These are phyloP conservation scores for Psilocybe cyanescens DNA, from an alignment of 768 basidiomycete species.

Conservation along the genomic window DNA sequence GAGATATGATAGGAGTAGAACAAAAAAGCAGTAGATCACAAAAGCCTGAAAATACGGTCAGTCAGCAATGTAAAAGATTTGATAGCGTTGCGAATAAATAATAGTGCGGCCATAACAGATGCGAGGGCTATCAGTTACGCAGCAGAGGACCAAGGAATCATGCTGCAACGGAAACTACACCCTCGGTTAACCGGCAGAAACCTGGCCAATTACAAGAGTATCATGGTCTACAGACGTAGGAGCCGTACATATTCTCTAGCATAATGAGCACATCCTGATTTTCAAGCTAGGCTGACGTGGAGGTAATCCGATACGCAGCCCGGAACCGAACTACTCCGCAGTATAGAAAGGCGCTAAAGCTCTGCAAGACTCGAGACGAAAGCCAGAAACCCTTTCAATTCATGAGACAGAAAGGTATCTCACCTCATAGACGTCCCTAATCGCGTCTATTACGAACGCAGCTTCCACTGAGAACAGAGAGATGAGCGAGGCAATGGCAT, in stretches of 20 bases:
- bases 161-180: too few species aligned
- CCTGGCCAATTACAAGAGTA: too few species aligned
- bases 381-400: neutral
- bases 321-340: too few species aligned
- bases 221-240: too few species aligned
- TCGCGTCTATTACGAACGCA: slow-evolving; percentile 94
- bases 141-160: neutral
- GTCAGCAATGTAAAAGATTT: neutral
- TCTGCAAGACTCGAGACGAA: too few species aligned
- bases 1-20: slow-evolving; percentile 78
- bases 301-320: too few species aligned
- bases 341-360: too few species aligned
- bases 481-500: slow-evolving; percentile 88
- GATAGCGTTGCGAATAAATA: too few species aligned
- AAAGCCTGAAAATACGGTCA: slow-evolving; percentile 64
- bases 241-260: neutral
- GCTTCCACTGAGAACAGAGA: slow-evolving; percentile 93
- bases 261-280: neutral
- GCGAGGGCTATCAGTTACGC: neutral
- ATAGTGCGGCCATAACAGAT: too few species aligned
- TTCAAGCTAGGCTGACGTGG: neutral
- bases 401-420: slow-evolving; percentile 20
- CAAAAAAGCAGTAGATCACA: slow-evolving; percentile 93
- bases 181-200: too few species aligned
- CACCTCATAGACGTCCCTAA: slow-evolving; percentile 97